These are phyloP conservation scores for Ophiostoma himal-ulmi DNA, from an alignment of 2,329 filamentous ascomycete species.

Conservation along the genomic window DNA sequence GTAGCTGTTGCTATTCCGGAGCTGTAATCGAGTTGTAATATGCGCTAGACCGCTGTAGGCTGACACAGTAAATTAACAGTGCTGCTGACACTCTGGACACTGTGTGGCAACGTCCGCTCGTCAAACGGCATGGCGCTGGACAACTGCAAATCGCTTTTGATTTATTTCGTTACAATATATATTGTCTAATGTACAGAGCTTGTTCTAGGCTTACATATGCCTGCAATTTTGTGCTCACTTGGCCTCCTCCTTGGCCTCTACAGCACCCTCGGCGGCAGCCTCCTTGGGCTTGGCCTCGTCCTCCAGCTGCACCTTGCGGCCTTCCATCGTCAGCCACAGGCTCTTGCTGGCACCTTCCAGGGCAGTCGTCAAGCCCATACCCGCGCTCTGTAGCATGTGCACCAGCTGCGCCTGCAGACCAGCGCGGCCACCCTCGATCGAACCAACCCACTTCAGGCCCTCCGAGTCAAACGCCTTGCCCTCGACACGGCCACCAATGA, in stretches of 20 bases:
- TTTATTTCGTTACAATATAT: background rate
- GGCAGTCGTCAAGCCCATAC: conserved; percentile 68
- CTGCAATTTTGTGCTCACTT: background rate
- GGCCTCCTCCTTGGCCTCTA: conserved; percentile 22
- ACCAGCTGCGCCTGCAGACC: conserved; percentile 78
- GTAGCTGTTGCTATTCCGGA: conserved; percentile 12
- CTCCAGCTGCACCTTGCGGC: conserved; percentile 72
- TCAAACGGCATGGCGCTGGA: background rate
- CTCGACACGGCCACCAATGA: conserved; percentile 83
- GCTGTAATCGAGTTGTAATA: background rate
- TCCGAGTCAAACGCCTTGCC: conserved; percentile 74
- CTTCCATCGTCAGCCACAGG: conserved; percentile 83
- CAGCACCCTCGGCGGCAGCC: background rate
- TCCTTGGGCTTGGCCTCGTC: conserved; percentile 46
- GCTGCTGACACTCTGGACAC: background rate
- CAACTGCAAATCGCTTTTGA: background rate
- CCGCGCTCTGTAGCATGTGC: conserved; percentile 70
- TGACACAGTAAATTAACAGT: conserved; percentile 16
- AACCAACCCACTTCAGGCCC: conserved; percentile 59
- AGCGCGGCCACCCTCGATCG: conserved; percentile 75
- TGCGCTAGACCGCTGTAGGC: conserved; percentile 12
- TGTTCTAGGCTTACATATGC: background rate
- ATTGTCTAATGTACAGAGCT: conserved; percentile 10
- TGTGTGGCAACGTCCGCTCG: background rate
- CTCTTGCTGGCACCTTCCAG: conserved; percentile 75